A percentile compares a stretch with the other conserved stretches of the same genome.
phyloP scores from a whole-genome alignment of 345 rosid species.

The Erodium maritimum region DNA sequence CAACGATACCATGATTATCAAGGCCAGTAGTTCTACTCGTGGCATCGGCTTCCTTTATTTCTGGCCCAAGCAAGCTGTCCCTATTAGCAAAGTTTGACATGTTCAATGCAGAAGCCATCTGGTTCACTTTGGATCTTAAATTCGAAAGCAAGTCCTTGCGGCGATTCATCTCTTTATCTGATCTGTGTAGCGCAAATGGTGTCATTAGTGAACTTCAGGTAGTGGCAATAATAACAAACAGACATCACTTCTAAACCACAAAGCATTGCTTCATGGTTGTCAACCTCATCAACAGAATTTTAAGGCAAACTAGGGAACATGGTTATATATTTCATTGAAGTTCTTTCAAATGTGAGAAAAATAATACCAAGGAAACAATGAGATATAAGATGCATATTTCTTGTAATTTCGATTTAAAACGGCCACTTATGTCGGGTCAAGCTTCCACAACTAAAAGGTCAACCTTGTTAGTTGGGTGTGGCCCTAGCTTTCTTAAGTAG shows the following conservation, averaged over 20 bases:
- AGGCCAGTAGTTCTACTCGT: constrained; percentile 47
- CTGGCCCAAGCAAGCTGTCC: constrained; percentile 79
- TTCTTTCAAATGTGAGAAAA: background rate
- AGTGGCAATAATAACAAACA: background rate
- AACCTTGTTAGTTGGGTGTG: too few species aligned
- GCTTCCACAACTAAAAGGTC: too few species aligned
- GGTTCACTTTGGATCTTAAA: constrained; percentile 60
- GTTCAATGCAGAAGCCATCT: constrained; percentile 73
- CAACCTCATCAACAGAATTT: background rate
- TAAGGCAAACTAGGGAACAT: background rate
- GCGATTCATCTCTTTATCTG: constrained; percentile 92
- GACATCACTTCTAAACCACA: background rate
- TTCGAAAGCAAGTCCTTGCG: constrained; percentile 79
- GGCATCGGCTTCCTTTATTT: constrained; percentile 50
- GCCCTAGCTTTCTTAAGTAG: too few species aligned
- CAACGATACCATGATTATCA: constrained; percentile 83
- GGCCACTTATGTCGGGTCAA: too few species aligned
- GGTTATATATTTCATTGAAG: background rate
- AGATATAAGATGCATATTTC: too few species aligned
- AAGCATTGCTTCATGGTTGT: background rate
- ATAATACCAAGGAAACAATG: too few species aligned
- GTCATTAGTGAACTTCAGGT: background rate
- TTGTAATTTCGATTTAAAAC: too few species aligned
- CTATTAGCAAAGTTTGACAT: constrained; percentile 75
- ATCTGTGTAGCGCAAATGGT: constrained; percentile 27